These are phyloP conservation scores for Scutellaria minor DNA, from an alignment of 257 asterid species.

Conservation along the genomic window DNA sequence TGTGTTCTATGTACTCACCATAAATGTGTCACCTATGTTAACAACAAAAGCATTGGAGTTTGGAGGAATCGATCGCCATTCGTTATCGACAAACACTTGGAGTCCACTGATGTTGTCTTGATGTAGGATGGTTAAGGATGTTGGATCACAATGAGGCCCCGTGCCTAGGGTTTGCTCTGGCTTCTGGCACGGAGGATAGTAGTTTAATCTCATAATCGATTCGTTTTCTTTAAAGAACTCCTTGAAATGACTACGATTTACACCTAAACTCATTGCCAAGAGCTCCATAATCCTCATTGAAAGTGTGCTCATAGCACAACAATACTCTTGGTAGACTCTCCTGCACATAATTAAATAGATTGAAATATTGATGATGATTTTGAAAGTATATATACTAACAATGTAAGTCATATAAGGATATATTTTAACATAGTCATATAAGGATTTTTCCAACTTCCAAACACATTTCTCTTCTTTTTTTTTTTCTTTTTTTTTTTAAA, in stretches of 20 bases:
- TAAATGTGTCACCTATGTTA: constrained; percentile 86
- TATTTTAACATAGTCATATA: too few relatives aligned
- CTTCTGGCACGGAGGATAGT: constrained; percentile 72
- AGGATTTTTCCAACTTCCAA: too few relatives aligned
- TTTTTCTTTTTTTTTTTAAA: too few relatives aligned
- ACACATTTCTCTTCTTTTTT: too few relatives aligned
- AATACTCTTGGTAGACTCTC: constrained; percentile 62
- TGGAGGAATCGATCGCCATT: constrained; percentile 69
- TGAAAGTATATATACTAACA: not conserved
- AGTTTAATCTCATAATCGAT: constrained; percentile 76
- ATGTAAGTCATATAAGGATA: not conserved
- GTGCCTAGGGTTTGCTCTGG: constrained; percentile 78
- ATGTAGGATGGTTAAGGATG: constrained; percentile 80
- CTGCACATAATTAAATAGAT: constrained; percentile 33
- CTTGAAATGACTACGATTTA: constrained; percentile 41
- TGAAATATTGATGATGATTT: not conserved
- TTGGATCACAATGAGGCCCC: constrained; percentile 86
- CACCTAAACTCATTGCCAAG: constrained; percentile 68
- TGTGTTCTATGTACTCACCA: constrained; percentile 44
- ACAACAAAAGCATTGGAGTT: constrained; percentile 60
- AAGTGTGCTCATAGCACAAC: constrained; percentile 61
- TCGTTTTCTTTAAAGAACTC: constrained; percentile 65
- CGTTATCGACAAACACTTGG: constrained; percentile 65
- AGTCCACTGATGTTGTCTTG: constrained; percentile 79
- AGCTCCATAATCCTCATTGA: constrained; percentile 74